Base-by-base conservation (phyloP, 2,329 filamentous ascomycete genomes). In the Talaromyces amestolkiae region DNA sequence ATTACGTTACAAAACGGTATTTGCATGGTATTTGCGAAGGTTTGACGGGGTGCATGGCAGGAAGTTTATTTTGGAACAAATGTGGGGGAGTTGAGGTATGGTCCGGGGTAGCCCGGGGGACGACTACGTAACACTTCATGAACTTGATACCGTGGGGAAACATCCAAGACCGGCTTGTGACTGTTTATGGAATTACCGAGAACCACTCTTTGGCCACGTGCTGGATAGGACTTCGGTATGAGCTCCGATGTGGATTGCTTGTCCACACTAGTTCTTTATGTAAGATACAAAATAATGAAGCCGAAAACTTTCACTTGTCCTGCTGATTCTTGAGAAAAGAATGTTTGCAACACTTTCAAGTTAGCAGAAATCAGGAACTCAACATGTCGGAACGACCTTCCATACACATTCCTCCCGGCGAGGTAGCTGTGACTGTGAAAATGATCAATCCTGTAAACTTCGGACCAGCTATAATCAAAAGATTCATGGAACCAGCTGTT, bases 381-480 rank as follows among this genome's bases (percentile, higher is more conserved):
- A 24, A 47, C 43, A 47, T 47, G 43, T 47, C 43, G 43, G 24
- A 47, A 5, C 10, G 10, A 9, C 43, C 43, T 4, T 24, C 43
- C 6, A 47, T 47, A 3, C 10, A 47, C 2, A 47, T 47, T 6
- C 43, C 43, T 24, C 43, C 43, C 19, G 43, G 43, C 24, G 43
- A 47, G 43, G 19, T 47, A 24, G 43, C 19, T 24, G 43, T 47
- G 3, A 24, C 11, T 1, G 43, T 47, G 43, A 47, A 47, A 24
- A 47, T 80, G 45, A 79, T 80, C 33, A 79, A 78, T 54, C 72
- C 78, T 0, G 76, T 77, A 24, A 78, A 79, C 35, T 79, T 80
- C 63, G 78, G 78, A 0, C 78, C 78, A 3, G 74, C 78, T 5
- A 73, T 78, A 27, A 67, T 80, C 9, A 68, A 76, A 3, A 70